Percentiles rank a stretch among this genome's conserved stretches.
phyloP scores from a whole-genome alignment of 73 alveolate genomes.

The Urostyla sp. region DNA sequence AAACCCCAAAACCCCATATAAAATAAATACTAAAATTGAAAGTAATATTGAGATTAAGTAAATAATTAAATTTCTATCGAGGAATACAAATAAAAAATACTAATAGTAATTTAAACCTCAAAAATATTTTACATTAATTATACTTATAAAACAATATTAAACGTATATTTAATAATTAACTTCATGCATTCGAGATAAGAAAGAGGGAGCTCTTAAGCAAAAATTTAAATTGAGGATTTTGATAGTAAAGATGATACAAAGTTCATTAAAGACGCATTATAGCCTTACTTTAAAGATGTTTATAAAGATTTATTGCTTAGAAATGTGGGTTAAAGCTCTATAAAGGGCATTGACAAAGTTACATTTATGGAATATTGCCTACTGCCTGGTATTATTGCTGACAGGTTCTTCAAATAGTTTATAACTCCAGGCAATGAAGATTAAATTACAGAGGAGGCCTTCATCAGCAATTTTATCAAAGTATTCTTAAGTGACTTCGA shows the following conservation, averaged over 20 bases:
- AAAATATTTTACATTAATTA: no score
- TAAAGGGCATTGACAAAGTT: slow-evolving; percentile 36
- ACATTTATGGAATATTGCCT: slow-evolving; percentile 38
- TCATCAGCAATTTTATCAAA: slow-evolving; percentile 31
- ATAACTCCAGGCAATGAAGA: slow-evolving; percentile 35
- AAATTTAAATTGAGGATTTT: neutral
- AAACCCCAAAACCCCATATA: neutral
- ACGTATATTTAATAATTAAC: neutral
- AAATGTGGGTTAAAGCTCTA: neutral
- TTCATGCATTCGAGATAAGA: neutral
- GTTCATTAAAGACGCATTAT: neutral
- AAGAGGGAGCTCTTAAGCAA: neutral
- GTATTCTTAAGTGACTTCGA: slow-evolving; percentile 42
- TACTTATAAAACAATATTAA: neutral
- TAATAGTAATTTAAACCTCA: neutral
- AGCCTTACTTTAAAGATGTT: neutral
- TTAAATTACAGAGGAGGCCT: slow-evolving; percentile 5
- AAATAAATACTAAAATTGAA: no score
- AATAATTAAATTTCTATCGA: neutral
- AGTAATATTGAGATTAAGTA: neutral
- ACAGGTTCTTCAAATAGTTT: slow-evolving; percentile 40
- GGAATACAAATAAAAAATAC: neutral
- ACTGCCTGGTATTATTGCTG: slow-evolving; percentile 48
- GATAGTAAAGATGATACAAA: neutral
- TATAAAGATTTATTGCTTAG: neutral